These are phyloP conservation scores for Colletotrichum caudatum DNA, from an alignment of 2,329 filamentous ascomycete genomes.

Conservation along the genomic window DNA sequence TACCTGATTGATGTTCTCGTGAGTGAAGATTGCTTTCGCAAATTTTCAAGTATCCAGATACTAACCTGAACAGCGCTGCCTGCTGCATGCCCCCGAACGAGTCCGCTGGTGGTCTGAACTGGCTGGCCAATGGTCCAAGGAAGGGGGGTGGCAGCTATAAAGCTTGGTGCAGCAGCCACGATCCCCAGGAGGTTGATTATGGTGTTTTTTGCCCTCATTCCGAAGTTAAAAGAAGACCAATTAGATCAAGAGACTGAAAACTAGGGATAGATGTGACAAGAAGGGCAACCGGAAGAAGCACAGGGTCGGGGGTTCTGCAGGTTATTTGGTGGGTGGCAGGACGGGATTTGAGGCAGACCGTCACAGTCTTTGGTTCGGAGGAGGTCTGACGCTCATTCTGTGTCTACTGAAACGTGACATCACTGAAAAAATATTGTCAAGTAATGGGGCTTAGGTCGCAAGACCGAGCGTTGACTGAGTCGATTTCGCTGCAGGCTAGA, in stretches of 20 bases:
- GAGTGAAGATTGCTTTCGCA: not conserved
- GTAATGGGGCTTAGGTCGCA: not conserved
- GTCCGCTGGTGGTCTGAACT: conserved; percentile 32
- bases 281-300: not conserved
- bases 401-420: not conserved
- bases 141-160: conserved; percentile 18
- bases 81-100: conserved; percentile 30
- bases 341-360: conserved; percentile 14
- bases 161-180: conserved; percentile 6
- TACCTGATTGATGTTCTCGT: conserved; percentile 11
- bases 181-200: conserved; percentile 19
- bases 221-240: conserved; percentile 2
- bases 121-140: conserved; percentile 28
- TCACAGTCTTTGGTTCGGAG: conserved; percentile 1
- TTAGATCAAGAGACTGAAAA: not conserved
- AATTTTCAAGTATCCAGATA: not conserved
- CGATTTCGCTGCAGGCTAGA: not conserved
- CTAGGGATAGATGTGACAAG: not conserved
- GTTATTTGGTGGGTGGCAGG: not conserved
- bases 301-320: not conserved
- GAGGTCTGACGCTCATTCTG: conserved; percentile 8
- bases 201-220: conserved; percentile 26
- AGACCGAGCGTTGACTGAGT: conserved; percentile 11
- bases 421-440: not conserved
- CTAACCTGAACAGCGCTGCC: conserved; percentile 20